phyloP scores from a whole-genome alignment of 768 basidiomycete genomes.

The Lentinula edodes region DNA sequence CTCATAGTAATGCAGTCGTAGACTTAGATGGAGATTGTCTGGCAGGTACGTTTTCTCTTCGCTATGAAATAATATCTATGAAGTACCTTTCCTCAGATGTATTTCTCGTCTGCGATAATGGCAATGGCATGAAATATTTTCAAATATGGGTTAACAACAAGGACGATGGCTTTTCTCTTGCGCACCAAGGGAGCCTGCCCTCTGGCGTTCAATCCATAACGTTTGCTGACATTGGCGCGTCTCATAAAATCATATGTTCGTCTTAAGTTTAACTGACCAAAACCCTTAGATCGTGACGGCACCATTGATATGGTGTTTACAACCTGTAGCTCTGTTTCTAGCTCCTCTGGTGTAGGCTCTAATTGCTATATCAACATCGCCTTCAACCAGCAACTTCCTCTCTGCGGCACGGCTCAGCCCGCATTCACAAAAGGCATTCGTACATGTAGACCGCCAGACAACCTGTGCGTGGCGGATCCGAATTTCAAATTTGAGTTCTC shows the following conservation, averaged over 20 bases:
- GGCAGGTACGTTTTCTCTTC: slow-evolving; percentile 51
- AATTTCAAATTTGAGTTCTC: slow-evolving; percentile 74
- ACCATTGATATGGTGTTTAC: slow-evolving; percentile 94
- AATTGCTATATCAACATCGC: slow-evolving; percentile 86
- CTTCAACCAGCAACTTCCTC: slow-evolving; percentile 85
- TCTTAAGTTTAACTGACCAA: not conserved
- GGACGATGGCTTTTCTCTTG: slow-evolving; percentile 63
- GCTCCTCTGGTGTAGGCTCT: slow-evolving; percentile 62
- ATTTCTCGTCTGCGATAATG: slow-evolving; percentile 81
- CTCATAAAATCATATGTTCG: not conserved
- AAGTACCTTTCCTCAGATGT: slow-evolving; percentile 48
- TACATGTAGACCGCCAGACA: slow-evolving; percentile 68
- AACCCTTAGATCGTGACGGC: slow-evolving; percentile 76
- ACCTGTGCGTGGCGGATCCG: slow-evolving; percentile 79
- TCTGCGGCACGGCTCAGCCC: slow-evolving; percentile 60
- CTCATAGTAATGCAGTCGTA: slow-evolving; percentile 92
- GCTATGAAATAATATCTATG: not conserved
- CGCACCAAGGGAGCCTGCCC: slow-evolving; percentile 66
- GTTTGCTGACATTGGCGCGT: slow-evolving; percentile 86
- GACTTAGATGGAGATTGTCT: slow-evolving; percentile 96
- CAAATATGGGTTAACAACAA: slow-evolving; percentile 95
- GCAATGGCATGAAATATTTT: slow-evolving; percentile 53
- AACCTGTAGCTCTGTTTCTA: slow-evolving; percentile 70
- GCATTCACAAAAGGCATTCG: slow-evolving; percentile 43
- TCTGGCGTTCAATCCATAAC: slow-evolving; percentile 70